These are phyloP conservation scores for Bathelium albidoporum DNA, from an alignment of 495 filamentous ascomycete species.

Conservation along the genomic window DNA sequence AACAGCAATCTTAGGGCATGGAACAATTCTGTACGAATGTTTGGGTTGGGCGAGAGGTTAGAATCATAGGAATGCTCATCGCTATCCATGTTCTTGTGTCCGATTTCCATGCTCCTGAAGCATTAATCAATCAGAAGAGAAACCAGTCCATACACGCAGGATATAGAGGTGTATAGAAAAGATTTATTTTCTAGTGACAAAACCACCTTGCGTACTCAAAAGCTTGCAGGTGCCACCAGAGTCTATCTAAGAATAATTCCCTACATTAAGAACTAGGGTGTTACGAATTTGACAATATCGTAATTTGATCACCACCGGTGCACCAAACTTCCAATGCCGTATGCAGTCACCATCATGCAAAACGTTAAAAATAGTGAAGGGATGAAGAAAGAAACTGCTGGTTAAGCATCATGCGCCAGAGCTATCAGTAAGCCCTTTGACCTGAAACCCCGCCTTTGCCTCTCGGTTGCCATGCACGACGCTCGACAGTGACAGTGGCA, in stretches of 20 bases:
- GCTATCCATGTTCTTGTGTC: too few relatives aligned
- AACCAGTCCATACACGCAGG: too few relatives aligned
- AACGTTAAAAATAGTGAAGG: background rate
- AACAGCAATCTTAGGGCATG: slow-evolving; percentile 44
- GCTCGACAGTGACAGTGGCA: background rate
- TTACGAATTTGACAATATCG: background rate
- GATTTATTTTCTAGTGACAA: too few relatives aligned
- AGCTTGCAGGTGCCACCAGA: too few relatives aligned
- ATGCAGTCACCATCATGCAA: background rate
- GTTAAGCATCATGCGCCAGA: background rate
- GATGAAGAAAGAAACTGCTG: background rate
- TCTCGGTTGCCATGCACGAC: background rate
- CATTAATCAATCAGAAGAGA: too few relatives aligned
- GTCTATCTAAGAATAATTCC: background rate
- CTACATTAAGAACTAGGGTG: background rate
- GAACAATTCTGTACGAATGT: slow-evolving; percentile 72
- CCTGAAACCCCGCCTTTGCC: background rate
- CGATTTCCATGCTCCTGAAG: too few relatives aligned
- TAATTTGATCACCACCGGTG: background rate
- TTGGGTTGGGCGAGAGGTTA: slow-evolving; percentile 51
- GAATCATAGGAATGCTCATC: slow-evolving; percentile 5
- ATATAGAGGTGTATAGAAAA: too few relatives aligned
- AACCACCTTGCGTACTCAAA: too few relatives aligned
- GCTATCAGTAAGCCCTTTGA: background rate
- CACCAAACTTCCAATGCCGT: background rate